phyloP scores from a whole-genome alignment of 345 rosid genomes.

The Pugionium cornutum region DNA sequence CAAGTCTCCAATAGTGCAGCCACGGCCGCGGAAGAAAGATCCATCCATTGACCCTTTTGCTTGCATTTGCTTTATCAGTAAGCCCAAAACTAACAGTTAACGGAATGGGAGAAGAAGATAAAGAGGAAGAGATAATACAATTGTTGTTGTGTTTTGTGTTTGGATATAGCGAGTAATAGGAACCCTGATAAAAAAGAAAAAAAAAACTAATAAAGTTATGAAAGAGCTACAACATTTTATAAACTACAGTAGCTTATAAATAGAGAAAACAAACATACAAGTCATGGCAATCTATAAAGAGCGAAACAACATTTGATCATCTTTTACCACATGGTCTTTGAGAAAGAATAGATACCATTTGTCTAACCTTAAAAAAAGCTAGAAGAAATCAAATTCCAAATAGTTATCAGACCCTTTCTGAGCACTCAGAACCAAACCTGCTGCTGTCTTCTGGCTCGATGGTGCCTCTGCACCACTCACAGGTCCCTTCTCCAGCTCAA shows the following conservation, averaged over 20 bases:
- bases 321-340: conserved; percentile 27
- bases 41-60: conserved; percentile 38
- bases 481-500: conserved; percentile 58
- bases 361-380: conserved; percentile 46
- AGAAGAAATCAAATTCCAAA: conserved; percentile 92
- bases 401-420: conserved; percentile 76
- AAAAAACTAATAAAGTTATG: conserved; percentile 25
- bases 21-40: conserved; percentile 30
- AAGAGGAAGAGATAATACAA: conserved; percentile 9
- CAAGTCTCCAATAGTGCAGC: conserved; percentile 24
- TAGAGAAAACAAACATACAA: conserved; percentile 41
- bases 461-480: conserved; percentile 46
- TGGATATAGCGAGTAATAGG: conserved; percentile 25
- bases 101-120: conserved; percentile 9
- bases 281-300: conserved; percentile 48
- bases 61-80: conserved; percentile 53
- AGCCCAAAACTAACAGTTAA: conserved; percentile 41
- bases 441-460: conserved; percentile 52
- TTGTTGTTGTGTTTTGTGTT: conserved; percentile 17
- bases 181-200: neutral
- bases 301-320: conserved; percentile 36
- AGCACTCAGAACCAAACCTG: conserved; percentile 38
- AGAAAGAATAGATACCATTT: conserved; percentile 40
- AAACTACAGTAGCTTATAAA: conserved; percentile 29
- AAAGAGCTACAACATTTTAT: conserved; percentile 18